phyloP scores from a whole-genome alignment of 257 asterid genomes.

The Agastache rugosa region DNA sequence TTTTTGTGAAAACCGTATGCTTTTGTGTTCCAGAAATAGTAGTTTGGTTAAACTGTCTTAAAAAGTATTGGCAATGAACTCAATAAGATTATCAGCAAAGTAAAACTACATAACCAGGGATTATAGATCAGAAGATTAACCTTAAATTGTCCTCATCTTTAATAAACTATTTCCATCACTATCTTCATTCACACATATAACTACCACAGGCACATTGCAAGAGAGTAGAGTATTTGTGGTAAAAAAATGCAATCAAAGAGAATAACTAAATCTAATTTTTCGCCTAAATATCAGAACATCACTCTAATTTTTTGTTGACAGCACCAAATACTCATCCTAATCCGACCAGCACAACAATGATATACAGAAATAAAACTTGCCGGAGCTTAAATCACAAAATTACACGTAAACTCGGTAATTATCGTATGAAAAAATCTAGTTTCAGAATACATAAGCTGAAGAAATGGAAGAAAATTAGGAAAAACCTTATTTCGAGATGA shows the following conservation, averaged over 20 bases:
- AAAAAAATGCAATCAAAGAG: neutral
- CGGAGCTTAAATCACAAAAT: neutral
- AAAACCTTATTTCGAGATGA: slow-evolving; percentile 61
- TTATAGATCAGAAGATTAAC: neutral
- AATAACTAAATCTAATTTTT: slow-evolving; percentile 6
- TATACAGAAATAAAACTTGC: neutral
- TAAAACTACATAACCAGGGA: neutral
- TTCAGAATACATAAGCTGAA: neutral
- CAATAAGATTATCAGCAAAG: slow-evolving; percentile 16
- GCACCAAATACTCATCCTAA: slow-evolving; percentile 20
- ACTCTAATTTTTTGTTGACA: neutral
- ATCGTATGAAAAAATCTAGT: neutral
- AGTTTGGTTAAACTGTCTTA: neutral
- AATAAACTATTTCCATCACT: neutral
- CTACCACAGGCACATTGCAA: neutral
- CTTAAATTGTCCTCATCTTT: neutral
- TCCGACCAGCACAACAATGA: neutral
- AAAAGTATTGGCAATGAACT: slow-evolving; percentile 1
- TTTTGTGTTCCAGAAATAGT: neutral
- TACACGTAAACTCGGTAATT: neutral
- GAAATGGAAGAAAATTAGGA: neutral
- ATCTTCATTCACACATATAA: neutral
- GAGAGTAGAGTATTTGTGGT: neutral
- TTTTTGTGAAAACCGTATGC: neutral
- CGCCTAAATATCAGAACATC: slow-evolving; percentile 16